Evolutionary conservation across 1,284 basidiomycete genomes (phyloP).

Genomic region (Cryptococcus wingfieldii): DNA sequence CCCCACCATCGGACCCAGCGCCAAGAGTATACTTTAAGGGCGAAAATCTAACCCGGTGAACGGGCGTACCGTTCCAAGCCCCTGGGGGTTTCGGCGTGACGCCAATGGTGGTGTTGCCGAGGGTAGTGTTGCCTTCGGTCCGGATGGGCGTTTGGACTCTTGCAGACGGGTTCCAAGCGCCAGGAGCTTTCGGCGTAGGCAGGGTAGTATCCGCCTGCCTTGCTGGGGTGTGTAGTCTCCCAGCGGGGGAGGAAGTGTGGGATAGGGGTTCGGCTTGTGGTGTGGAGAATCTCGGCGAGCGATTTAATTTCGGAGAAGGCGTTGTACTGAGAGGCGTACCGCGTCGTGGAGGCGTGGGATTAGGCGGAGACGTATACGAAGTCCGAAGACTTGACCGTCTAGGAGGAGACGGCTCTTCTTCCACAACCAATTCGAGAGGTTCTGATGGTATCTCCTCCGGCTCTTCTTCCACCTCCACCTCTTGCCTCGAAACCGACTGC

Average conservation of each 20-base stretch:
- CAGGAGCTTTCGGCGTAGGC: background rate
- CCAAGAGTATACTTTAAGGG: constrained; percentile 1
- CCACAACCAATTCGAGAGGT: background rate
- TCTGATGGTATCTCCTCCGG: background rate
- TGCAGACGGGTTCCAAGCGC: background rate
- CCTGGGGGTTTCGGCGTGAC: constrained; percentile 25
- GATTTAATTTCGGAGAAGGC: background rate
- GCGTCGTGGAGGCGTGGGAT: background rate
- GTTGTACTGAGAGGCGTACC: background rate
- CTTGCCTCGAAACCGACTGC: background rate
- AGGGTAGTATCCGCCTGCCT: constrained; percentile 1
- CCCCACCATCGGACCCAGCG: background rate
- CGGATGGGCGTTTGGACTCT: background rate
- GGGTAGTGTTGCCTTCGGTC: background rate
- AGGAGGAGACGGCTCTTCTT: background rate
- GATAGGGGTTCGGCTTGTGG: background rate
- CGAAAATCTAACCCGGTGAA: background rate
- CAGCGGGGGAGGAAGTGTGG: constrained; percentile 2
- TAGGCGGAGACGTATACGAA: background rate
- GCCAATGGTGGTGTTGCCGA: background rate
- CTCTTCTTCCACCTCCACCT: background rate
- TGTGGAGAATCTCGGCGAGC: background rate
- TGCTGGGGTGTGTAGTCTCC: too few species aligned
- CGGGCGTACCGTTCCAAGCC: constrained; percentile 16
- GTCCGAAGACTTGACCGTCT: background rate